Evolutionary conservation across 495 filamentous ascomycete species (phyloP).

Genomic region (Cladorrhinum samala): DNA sequence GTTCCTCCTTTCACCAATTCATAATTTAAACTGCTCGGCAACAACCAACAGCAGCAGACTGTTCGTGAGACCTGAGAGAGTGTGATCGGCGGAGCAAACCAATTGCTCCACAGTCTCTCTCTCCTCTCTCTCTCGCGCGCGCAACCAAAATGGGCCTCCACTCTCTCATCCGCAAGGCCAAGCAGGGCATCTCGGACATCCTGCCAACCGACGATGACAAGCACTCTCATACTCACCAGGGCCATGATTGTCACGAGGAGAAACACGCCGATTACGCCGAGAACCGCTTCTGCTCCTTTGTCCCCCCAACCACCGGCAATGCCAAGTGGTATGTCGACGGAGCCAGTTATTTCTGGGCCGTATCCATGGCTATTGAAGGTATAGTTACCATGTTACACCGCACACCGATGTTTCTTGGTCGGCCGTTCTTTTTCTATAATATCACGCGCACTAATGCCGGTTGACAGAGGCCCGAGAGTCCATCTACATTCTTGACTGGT

Average conservation of each 20-base stretch:
- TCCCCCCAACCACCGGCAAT: constrained; percentile 80
- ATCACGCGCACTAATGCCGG: background rate
- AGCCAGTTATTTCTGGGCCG: constrained; percentile 86
- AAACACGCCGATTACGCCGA: constrained; percentile 36
- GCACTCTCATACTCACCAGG: constrained; percentile 37
- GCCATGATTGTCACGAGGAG: constrained; percentile 24
- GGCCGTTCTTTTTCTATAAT: background rate
- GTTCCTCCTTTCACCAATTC: background rate
- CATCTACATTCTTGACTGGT: constrained; percentile 95
- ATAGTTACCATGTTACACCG: background rate
- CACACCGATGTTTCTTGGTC: too few species aligned
- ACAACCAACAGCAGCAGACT: too few species aligned
- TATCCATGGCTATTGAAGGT: constrained; percentile 73
- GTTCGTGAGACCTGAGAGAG: too few species aligned
- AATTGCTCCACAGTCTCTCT: background rate
- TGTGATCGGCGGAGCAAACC: too few species aligned
- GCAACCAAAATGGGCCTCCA: constrained; percentile 9
- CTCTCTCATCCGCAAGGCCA: constrained; percentile 15
- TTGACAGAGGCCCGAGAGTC: constrained; percentile 61
- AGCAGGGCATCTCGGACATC: constrained; percentile 22
- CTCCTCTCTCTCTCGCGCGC: background rate
- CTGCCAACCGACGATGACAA: constrained; percentile 29
- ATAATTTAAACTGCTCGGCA: too few species aligned
- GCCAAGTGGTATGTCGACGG: constrained; percentile 95
- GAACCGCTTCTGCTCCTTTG: constrained; percentile 78